Evolutionary conservation across 495 filamentous ascomycete genomes (phyloP).

Genomic region (Melanomma pulvis-pyrius): DNA sequence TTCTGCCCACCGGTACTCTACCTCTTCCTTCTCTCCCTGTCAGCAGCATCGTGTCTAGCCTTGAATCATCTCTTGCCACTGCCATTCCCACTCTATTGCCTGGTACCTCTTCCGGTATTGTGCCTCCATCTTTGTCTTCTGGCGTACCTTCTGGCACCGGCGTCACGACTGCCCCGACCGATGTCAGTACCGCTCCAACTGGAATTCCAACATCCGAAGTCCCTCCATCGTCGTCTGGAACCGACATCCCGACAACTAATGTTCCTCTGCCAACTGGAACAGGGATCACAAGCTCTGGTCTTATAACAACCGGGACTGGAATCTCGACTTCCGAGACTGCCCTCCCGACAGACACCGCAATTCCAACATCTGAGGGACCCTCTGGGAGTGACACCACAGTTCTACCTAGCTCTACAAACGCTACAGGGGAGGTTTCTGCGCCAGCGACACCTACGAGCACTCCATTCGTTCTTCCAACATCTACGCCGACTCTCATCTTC

Average conservation of each 20-base stretch:
- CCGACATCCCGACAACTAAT: background rate
- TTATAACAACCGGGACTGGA: background rate
- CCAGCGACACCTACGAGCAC: background rate
- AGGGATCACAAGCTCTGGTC: background rate
- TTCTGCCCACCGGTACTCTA: constrained; percentile 25
- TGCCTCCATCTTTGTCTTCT: constrained; percentile 4
- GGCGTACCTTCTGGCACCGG: background rate
- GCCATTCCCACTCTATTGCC: background rate
- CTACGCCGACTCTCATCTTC: background rate
- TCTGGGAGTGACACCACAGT: background rate
- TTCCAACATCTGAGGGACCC: background rate
- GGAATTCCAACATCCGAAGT: background rate
- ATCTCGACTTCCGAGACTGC: constrained; percentile 4
- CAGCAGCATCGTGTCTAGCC: constrained; percentile 5
- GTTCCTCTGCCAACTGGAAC: background rate
- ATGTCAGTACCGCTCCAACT: background rate
- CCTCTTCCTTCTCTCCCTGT: background rate
- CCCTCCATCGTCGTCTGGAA: background rate
- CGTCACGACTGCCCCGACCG: background rate
- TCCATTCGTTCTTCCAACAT: background rate
- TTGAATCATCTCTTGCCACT: background rate
- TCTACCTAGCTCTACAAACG: background rate
- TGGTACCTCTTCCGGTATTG: background rate
- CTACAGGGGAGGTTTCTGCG: background rate
- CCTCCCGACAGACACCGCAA: background rate